A percentile compares a stretch with the other conserved stretches of the same genome.
Evolutionary conservation across 805 yeast species (phyloP).

Genomic region (Yarrowia deformans): DNA sequence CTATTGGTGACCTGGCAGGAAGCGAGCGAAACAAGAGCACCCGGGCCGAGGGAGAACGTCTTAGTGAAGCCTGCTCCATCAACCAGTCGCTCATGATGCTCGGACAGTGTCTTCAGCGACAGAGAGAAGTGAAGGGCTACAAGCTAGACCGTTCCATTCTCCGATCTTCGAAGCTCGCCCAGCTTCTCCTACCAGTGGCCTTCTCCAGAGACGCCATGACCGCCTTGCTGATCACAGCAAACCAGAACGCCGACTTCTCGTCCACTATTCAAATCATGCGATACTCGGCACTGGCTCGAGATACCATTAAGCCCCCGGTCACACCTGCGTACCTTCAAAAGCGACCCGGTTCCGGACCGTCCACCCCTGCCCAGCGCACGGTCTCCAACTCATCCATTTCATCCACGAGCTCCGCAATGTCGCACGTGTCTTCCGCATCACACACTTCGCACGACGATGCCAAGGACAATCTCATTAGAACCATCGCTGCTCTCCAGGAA

Average conservation of each 20-base stretch:
- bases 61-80: slow-evolving; percentile 58
- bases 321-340: slow-evolving; percentile 22
- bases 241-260: slow-evolving; percentile 53
- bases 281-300: slow-evolving; percentile 48
- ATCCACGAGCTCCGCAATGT: slow-evolving; percentile 23
- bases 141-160: slow-evolving; percentile 55
- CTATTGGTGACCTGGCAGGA: slow-evolving; percentile 62
- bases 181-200: slow-evolving; percentile 58
- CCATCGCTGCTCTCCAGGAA: slow-evolving; percentile 38
- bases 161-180: slow-evolving; percentile 59
- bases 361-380: slow-evolving; percentile 16
- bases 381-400: slow-evolving; percentile 30
- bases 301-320: slow-evolving; percentile 35
- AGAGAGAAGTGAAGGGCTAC: slow-evolving; percentile 45
- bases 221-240: slow-evolving; percentile 53
- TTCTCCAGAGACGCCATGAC: slow-evolving; percentile 46
- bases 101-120: slow-evolving; percentile 58
- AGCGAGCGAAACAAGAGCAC: slow-evolving; percentile 60
- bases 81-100: slow-evolving; percentile 60
- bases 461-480: slow-evolving; percentile 32
- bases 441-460: slow-evolving; percentile 17
- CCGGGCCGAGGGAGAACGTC: slow-evolving; percentile 55
- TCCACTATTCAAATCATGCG: slow-evolving; percentile 49
- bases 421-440: slow-evolving; percentile 13
- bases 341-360: slow-evolving; percentile 6